These are phyloP conservation scores for Penicillium taxi DNA, from an alignment of 495 filamentous ascomycete genomes.

Conservation along the genomic window DNA sequence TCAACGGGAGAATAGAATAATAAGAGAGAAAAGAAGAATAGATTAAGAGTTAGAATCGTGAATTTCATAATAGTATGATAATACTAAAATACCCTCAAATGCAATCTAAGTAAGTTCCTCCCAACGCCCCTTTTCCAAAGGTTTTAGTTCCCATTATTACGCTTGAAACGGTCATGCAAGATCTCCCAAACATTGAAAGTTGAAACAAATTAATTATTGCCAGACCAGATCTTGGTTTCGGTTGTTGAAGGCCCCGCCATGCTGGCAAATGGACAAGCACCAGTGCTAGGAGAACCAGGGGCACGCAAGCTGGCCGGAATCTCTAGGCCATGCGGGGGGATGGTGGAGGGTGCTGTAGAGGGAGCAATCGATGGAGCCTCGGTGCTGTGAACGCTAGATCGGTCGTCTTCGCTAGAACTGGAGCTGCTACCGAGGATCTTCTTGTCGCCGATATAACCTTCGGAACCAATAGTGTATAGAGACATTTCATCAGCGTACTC, in stretches of 20 bases:
- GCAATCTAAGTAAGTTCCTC: no score
- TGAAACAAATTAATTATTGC: no score
- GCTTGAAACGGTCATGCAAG: no score
- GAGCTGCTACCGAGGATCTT: constrained; percentile 36
- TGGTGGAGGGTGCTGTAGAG: constrained; percentile 7
- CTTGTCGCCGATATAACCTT: constrained; percentile 52
- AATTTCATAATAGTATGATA: no score
- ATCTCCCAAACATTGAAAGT: no score
- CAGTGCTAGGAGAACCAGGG: constrained; percentile 2
- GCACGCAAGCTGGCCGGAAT: background rate
- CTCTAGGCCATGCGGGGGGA: background rate
- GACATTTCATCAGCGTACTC: constrained; percentile 57
- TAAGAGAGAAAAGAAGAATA: no score
- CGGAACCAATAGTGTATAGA: constrained; percentile 43
- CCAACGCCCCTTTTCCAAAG: no score
- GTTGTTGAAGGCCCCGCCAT: constrained; percentile 16
- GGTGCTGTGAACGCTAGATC: constrained; percentile 23
- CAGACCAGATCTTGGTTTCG: constrained; percentile 39
- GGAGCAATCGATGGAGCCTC: constrained; percentile 16
- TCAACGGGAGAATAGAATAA: no score
- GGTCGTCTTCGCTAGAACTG: constrained; percentile 29
- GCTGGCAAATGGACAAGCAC: constrained; percentile 34
- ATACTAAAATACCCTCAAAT: no score
- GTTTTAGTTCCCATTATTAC: no score
- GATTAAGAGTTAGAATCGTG: no score